Percentiles rank a stretch among this genome's conserved stretches.
Conservation (phyloP, 2,329 filamentous ascomycete genomes). For the Pseudogymnoascus sp. region DNA sequence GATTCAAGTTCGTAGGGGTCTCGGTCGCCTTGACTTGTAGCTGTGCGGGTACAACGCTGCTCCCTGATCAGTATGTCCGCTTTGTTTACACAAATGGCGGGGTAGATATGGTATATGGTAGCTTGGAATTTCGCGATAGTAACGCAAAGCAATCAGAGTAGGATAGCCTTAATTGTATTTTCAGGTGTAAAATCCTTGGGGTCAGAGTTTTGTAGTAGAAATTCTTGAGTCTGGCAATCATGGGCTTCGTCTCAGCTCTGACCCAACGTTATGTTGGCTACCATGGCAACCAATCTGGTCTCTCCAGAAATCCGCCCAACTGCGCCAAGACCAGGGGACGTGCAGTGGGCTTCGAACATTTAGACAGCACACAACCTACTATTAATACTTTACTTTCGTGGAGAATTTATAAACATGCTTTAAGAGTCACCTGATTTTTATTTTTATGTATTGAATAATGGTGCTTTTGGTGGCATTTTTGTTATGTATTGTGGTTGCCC, state of each 20-base stretch:
- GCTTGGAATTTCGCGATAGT: background rate
- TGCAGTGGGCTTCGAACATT: background rate
- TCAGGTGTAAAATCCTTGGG: background rate
- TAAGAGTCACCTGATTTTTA: background rate
- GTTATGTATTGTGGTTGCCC: background rate
- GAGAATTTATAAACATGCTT: background rate
- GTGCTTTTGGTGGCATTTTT: background rate
- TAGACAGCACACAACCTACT: background rate
- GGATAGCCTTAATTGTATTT: background rate
- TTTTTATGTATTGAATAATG: background rate
- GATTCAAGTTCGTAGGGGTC: background rate
- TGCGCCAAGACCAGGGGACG: background rate
- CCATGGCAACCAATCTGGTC: slow-evolving; percentile 1
- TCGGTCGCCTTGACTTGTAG: background rate
- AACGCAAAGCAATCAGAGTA: background rate
- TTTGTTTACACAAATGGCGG: slow-evolving; percentile 20
- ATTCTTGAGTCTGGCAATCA: background rate
- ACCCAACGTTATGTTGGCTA: background rate
- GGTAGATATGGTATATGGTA: background rate
- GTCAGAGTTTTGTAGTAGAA: background rate
- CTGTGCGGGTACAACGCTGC: slow-evolving; percentile 30
- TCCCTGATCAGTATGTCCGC: slow-evolving; percentile 37
- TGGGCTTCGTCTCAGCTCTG: background rate
- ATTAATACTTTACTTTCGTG: background rate
- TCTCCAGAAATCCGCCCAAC: background rate